Evolutionary conservation across 495 filamentous ascomycete genomes (phyloP).

Genomic region (Xylaria flabelliformis): DNA sequence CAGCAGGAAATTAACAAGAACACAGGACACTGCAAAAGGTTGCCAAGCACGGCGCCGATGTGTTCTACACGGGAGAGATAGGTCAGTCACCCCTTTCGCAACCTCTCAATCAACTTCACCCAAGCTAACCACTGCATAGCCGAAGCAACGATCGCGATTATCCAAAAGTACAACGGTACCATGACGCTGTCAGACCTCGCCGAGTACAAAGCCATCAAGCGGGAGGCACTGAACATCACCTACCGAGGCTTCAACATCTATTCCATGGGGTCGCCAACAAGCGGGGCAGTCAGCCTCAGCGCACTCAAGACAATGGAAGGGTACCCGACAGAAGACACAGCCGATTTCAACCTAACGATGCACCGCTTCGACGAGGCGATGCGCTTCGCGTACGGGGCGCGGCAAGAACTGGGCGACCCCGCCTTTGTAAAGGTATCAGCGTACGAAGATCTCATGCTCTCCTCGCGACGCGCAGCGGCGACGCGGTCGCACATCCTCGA

Average conservation of each 20-base stretch:
- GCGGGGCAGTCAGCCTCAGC: constrained; percentile 73
- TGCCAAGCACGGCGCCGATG: constrained; percentile 69
- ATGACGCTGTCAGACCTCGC: constrained; percentile 82
- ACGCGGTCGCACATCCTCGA: constrained; percentile 75
- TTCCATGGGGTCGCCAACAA: constrained; percentile 72
- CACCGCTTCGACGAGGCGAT: constrained; percentile 88
- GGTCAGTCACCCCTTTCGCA: constrained; percentile 33
- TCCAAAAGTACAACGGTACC: constrained; percentile 72
- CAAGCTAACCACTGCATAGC: constrained; percentile 52
- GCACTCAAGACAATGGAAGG: constrained; percentile 81
- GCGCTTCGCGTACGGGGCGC: constrained; percentile 81
- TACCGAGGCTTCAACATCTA: constrained; percentile 75
- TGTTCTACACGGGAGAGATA: constrained; percentile 74
- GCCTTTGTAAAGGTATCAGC: constrained; percentile 67
- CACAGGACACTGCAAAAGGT: constrained; percentile 71
- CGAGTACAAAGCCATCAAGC: constrained; percentile 68
- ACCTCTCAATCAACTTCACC: neutral
- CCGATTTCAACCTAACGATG: constrained; percentile 57
- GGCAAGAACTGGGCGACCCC: constrained; percentile 77
- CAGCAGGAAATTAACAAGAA: constrained; percentile 9
- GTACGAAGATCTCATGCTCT: constrained; percentile 64
- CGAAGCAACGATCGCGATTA: constrained; percentile 70
- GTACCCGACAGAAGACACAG: constrained; percentile 56
- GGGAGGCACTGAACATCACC: constrained; percentile 66
- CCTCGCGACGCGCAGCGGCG: constrained; percentile 57